phyloP scores from a whole-genome alignment of 2,329 filamentous ascomycete genomes.

The Fusarium sp. region DNA sequence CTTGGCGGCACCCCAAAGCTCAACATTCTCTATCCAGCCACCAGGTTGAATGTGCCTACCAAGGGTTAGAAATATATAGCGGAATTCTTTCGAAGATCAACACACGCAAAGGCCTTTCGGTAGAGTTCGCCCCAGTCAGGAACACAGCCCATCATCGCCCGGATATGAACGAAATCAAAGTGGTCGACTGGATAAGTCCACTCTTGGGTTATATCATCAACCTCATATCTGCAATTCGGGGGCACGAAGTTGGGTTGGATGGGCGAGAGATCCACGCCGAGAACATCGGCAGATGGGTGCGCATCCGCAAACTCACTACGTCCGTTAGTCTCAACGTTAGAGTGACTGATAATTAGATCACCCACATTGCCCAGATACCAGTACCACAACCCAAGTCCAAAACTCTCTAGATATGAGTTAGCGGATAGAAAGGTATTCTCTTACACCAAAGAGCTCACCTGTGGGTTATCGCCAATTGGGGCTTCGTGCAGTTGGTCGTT shows the following conservation, averaged over 20 bases:
- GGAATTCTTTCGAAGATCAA: constrained; percentile 46
- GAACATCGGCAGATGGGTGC: constrained; percentile 62
- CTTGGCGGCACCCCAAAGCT: constrained; percentile 38
- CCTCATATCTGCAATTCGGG: constrained; percentile 74
- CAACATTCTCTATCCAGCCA: constrained; percentile 41
- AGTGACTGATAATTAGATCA: constrained; percentile 1
- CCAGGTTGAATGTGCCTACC: constrained; percentile 32
- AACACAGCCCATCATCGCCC: constrained; percentile 67
- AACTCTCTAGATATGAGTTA: background rate
- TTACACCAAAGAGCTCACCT: constrained; percentile 10
- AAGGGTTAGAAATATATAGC: constrained; percentile 32
- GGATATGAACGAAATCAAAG: constrained; percentile 73
- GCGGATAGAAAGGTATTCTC: accelerated
- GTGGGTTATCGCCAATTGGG: constrained; percentile 51
- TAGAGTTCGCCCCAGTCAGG: constrained; percentile 67
- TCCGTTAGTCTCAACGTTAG: constrained; percentile 1
- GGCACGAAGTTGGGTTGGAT: constrained; percentile 72
- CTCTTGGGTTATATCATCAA: constrained; percentile 71
- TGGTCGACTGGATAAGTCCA: constrained; percentile 62
- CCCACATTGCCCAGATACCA: constrained; percentile 57
- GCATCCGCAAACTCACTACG: constrained; percentile 53
- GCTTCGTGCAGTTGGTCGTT: constrained; percentile 53
- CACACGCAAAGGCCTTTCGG: constrained; percentile 61
- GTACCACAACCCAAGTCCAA: constrained; percentile 57
- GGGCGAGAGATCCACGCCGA: constrained; percentile 71